These are phyloP conservation scores for Nicotiana obtusifolia DNA, from an alignment of 257 asterid genomes.

Conservation along the genomic window DNA sequence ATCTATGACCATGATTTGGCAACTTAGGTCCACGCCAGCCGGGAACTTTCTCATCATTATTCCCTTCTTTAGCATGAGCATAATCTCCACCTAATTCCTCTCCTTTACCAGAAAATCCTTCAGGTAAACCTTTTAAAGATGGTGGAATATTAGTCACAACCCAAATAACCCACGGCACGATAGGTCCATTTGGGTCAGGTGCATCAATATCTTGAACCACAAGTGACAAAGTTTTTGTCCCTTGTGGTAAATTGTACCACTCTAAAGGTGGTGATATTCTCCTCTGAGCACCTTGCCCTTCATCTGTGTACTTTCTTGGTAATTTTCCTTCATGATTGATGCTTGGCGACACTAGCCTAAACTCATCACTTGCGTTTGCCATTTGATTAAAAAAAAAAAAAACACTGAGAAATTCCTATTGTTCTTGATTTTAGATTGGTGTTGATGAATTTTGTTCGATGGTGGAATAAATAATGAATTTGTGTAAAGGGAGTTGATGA, in stretches of 20 bases:
- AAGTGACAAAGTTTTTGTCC: constrained; percentile 53
- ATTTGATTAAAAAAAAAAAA: constrained; percentile 8
- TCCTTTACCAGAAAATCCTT: constrained; percentile 64
- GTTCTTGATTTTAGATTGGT: neutral
- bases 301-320: constrained; percentile 69
- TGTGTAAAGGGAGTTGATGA: neutral
- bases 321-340: constrained; percentile 52
- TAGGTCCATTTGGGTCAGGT: constrained; percentile 59
- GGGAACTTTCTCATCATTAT: constrained; percentile 48
- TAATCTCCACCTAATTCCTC: constrained; percentile 46
- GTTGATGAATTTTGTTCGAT: neutral
- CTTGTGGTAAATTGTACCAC: constrained; percentile 78
- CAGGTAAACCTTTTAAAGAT: constrained; percentile 71
- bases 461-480: neutral
- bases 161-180: constrained; percentile 61
- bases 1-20: constrained; percentile 54
- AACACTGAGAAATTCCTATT: neutral
- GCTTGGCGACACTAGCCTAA: constrained; percentile 45
- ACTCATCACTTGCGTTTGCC: constrained; percentile 58
- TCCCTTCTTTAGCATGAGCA: constrained; percentile 53
- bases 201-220: constrained; percentile 75
- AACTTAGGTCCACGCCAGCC: constrained; percentile 76
- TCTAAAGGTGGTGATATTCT: constrained; percentile 71
- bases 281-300: constrained; percentile 70
- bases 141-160: constrained; percentile 71